Conservation (phyloP, 1,139 yeast species). For the Lodderomyces parapsilosis region DNA sequence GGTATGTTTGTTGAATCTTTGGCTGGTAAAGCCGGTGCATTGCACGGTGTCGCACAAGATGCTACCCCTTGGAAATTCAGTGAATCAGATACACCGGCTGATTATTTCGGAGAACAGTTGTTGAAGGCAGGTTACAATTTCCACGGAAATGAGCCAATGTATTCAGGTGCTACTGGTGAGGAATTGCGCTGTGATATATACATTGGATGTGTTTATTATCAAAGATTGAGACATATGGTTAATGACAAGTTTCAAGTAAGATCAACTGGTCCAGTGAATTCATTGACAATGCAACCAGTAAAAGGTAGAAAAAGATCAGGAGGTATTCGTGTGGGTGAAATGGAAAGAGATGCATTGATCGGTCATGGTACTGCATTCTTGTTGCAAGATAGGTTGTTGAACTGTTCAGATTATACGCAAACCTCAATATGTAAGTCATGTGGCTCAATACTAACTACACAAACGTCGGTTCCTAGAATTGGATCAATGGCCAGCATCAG, state of each 20-base stretch:
- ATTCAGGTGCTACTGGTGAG: conserved; percentile 98
- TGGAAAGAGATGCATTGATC: conserved; percentile 98
- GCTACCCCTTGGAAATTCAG: conserved; percentile 95
- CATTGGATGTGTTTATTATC: conserved; percentile 95
- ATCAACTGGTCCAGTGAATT: conserved; percentile 97
- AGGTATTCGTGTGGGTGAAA: conserved; percentile 99
- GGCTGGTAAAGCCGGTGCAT: conserved; percentile 98
- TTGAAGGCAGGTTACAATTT: conserved; percentile 87
- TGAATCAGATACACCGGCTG: conserved; percentile 95
- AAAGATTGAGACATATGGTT: conserved; percentile 98
- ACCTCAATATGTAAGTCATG: conserved; percentile 87
- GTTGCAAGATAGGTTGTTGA: conserved; percentile 90
- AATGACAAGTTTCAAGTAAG: conserved; percentile 99
- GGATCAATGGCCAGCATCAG: conserved; percentile 77
- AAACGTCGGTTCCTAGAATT: conserved; percentile 84
- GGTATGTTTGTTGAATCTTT: conserved; percentile 99
- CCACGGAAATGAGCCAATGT: conserved; percentile 99
- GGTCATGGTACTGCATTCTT: conserved; percentile 99
- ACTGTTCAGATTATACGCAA: conserved; percentile 95
- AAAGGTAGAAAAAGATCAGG: conserved; percentile 99
- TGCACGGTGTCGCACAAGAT: conserved; percentile 97
- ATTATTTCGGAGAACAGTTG: conserved; percentile 93
- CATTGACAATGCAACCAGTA: conserved; percentile 98
- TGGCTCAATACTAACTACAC: conserved; percentile 89
- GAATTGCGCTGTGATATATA: conserved; percentile 94